These are phyloP conservation scores for Davidsoniella neocaledoniae DNA, from an alignment of 2,329 filamentous ascomycete species.

Conservation along the genomic window DNA sequence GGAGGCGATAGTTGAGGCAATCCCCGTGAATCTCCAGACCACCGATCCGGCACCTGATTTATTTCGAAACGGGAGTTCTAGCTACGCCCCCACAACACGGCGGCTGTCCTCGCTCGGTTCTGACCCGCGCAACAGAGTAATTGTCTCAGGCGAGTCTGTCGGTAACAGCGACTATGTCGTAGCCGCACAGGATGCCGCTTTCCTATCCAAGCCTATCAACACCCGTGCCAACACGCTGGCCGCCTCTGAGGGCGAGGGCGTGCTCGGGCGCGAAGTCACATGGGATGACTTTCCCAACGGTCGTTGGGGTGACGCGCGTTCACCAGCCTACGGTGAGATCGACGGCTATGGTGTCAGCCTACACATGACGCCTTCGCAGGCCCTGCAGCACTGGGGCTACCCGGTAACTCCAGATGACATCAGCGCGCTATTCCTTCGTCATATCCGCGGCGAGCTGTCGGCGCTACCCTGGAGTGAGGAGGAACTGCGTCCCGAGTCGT, in stretches of 20 bases:
- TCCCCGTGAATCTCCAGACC: conserved; percentile 18
- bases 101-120: conserved; percentile 68
- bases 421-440: conserved; percentile 60
- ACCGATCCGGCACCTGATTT: conserved; percentile 21
- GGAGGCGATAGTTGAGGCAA: conserved; percentile 18
- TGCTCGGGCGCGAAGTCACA: conserved; percentile 80
- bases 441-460: conserved; percentile 61
- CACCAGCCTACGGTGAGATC: conserved; percentile 87
- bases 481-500: conserved; percentile 67
- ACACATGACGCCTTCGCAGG: conserved; percentile 74
- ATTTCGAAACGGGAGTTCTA: conserved; percentile 18
- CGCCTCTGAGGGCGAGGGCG: conserved; percentile 84
- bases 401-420: conserved; percentile 58
- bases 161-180: conserved; percentile 52
- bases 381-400: conserved; percentile 69
- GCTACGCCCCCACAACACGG: conserved; percentile 27
- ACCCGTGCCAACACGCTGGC: conserved; percentile 71
- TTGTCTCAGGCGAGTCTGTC: conserved; percentile 49
- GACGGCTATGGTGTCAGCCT: conserved; percentile 96
- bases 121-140: conserved; percentile 73
- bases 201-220: conserved; percentile 59
- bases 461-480: conserved; percentile 93
- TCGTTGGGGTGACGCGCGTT: conserved; percentile 82
- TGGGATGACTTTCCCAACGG: conserved; percentile 99
- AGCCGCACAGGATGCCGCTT: conserved; percentile 57